Conservation (phyloP, 306 rosid species). For the Gillenia trifoliata region DNA sequence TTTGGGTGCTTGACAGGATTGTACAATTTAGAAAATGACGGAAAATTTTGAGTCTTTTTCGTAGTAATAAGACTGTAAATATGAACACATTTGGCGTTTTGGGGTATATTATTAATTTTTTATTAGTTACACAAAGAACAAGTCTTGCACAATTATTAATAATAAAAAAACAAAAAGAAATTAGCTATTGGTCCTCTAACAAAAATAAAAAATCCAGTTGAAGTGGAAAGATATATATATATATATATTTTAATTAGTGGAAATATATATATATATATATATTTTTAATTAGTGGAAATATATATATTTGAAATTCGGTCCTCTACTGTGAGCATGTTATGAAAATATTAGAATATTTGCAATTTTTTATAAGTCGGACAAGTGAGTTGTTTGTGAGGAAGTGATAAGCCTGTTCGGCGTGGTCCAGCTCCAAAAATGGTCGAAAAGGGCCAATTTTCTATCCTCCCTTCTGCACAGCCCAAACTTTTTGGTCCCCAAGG, state of each 20-base stretch:
- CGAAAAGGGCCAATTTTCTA: neutral
- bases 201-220: neutral
- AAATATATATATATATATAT: neutral
- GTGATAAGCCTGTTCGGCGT: slow-evolving; percentile 14
- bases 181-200: neutral
- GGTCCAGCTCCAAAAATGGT: neutral
- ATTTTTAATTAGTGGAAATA: neutral
- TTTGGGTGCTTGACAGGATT: neutral
- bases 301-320: too few relatives aligned
- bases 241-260: neutral
- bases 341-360: neutral
- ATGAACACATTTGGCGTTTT: neutral
- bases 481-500: neutral
- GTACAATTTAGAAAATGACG: neutral
- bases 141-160: slow-evolving; percentile 10
- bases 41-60: neutral
- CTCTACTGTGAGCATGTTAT: neutral
- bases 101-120: neutral
- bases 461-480: neutral
- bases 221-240: neutral
- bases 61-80: neutral
- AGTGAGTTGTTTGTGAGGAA: neutral
- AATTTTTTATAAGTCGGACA: neutral
- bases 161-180: neutral
- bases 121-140: neutral